Evolutionary conservation across 2,329 filamentous ascomycete genomes (phyloP), one percentile per base, ranked within the genome.

Genomic region (Colletotrichum karsti): DNA sequence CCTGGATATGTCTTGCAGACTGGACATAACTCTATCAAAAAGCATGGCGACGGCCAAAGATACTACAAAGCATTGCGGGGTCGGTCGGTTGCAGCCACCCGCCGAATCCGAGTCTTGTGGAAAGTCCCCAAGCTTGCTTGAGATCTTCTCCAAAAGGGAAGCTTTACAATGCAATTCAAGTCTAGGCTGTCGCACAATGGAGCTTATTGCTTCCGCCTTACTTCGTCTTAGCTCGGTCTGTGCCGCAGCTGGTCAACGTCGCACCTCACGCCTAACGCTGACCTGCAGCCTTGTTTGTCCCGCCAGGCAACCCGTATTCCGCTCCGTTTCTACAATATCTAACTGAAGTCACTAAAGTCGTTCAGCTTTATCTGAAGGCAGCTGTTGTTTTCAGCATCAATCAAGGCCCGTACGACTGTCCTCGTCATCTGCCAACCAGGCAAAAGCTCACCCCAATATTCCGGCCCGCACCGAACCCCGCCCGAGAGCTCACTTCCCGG

Each of bases 401-500:
- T 33, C 4, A 13, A 37, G 30, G 4, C 22, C 26, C 20, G 35
- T 18, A 35, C 39, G 41, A 58, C 28, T 22, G 18, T 58, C 41
- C 50, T 20, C 44, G 57, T 60, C 57, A 13, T 30, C 37, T 42
- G 58, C 48, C 58, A 53, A 44, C 58, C 58, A 53, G 48, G 37
- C 24, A 42, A 39, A 39, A 60, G 58, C 58, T 42, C 33, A 62
- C 46, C 58, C 46, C 46, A 62, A 46, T 44, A 51, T 35, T 26
- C 37, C 60, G 60, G 53, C 60, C 53, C 64, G 44, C 60, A 67
- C 53, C 64, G 65, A 65, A 65, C 60, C 53, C 65, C 61, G 54
- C 60, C 51, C 53, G 26, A 33, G 41, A 35, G 57, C 57, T 60
- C 57, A 39, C 33, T 42, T 24, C 44, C 24, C 22, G 30, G 50